Base-by-base conservation (phyloP, 148 eudicot species). In the Tetragonia tetragonoides region DNA sequence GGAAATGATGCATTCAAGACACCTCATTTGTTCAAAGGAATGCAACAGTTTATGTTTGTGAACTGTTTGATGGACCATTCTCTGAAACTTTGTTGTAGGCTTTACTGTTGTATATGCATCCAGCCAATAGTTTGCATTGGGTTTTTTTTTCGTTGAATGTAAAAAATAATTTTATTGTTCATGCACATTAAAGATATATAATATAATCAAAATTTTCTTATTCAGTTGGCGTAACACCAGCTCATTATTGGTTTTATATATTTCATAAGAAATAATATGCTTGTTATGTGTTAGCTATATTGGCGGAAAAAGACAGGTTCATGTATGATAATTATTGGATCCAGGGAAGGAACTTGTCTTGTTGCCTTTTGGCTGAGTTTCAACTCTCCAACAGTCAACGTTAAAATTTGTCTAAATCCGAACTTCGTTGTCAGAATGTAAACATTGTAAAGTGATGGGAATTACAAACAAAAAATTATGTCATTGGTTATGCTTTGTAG, bases 31-130 rank as follows among this genome's bases (percentile, higher is more conserved):
- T 68, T 75, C 61, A 67, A 85, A 85, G 82, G 76, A 70, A 80
- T 72, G 85, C 84, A 74, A 63, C 85, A 79, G 82, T 85, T 83
- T 77, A 77, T 85, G 75, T 63, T 70, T 88, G 82, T 87, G 82
- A 79, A 81, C 83, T 85, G 78, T 84, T 82, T 38, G 66, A 73
- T 84, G 83, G 75, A 82, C 74, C 81, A 78, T 80, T 80, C 67
- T 66, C 76, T 72, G 39, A 76, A 39, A 69, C 57, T 73, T 53
- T 83, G 70, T 85, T 83, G 42, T 79, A 72, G 82, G 82, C 68
- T 78, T 69, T 82, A 74, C 74, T 77, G 73, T 79, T 87, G 89
- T 80, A 81, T 78, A 49, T 84, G 74, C 88, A 84, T 82, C 65
- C 79, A 74, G 86, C 79, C 84, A 86, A 83, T 59, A 85, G 87